Evolutionary conservation across 2,329 filamentous ascomycete genomes (phyloP).

Genomic region (Harringtonia lauricola): DNA sequence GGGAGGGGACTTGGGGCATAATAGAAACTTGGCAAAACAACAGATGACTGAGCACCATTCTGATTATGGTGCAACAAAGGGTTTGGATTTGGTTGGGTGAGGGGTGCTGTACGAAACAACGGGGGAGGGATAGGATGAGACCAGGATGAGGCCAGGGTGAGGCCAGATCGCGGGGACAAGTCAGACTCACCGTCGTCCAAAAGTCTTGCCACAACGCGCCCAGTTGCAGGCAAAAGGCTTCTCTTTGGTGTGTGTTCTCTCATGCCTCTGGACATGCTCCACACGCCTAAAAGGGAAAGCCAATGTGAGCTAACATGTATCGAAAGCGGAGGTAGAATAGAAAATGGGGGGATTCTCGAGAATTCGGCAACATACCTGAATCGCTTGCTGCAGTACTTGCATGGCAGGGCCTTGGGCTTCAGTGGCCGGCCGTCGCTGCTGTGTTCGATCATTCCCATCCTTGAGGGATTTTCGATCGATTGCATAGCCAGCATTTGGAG

Average conservation of each 20-base stretch:
- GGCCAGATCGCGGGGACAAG: not conserved
- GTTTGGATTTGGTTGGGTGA: not conserved
- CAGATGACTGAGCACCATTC: no score
- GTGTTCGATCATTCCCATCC: conserved; percentile 29
- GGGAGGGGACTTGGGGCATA: not conserved
- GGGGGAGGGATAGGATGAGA: not conserved
- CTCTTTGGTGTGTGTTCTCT: conserved; percentile 54
- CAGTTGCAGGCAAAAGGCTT: conserved; percentile 51
- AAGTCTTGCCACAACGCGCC: conserved; percentile 50
- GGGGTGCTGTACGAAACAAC: not conserved
- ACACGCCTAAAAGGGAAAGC: conserved; percentile 38
- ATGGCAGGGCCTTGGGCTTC: conserved; percentile 51
- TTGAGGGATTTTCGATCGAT: conserved; percentile 35
- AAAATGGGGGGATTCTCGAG: conserved; percentile 4
- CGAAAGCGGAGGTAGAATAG: conserved; percentile 14
- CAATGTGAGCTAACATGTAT: conserved; percentile 29
- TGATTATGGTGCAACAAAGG: no score
- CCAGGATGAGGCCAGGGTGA: not conserved
- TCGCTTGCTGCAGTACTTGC: conserved; percentile 51
- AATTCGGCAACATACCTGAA: conserved; percentile 39
- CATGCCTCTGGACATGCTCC: conserved; percentile 53
- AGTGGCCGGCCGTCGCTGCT: conserved; percentile 41
- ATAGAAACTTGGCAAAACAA: not conserved
- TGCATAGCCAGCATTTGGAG: conserved; percentile 38
- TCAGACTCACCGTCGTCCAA: conserved; percentile 45